Conservation (phyloP, 2,329 filamentous ascomycete genomes). For the Phaeophleospora eucalypticola region DNA sequence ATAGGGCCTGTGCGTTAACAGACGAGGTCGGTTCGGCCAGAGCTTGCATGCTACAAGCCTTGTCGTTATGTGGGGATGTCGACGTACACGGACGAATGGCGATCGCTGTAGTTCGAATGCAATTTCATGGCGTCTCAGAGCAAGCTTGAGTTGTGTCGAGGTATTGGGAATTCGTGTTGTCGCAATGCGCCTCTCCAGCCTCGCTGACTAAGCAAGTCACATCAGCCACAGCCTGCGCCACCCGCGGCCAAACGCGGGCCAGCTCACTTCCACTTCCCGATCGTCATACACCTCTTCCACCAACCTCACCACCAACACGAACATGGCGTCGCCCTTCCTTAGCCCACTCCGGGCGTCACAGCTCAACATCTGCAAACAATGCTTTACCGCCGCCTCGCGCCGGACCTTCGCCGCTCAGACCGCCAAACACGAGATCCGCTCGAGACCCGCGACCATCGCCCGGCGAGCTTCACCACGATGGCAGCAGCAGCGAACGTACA, state of each 20-base stretch:
- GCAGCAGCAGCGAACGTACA: conserved; percentile 26
- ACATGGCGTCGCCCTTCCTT: conserved; percentile 15
- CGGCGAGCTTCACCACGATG: conserved; percentile 1
- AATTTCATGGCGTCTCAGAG: too few relatives aligned
- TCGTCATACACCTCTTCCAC: not conserved
- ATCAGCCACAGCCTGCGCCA: not conserved
- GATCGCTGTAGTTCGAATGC: too few relatives aligned
- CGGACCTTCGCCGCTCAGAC: conserved; percentile 19
- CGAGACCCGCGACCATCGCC: conserved; percentile 16
- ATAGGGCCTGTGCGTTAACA: too few relatives aligned
- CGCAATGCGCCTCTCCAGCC: too few relatives aligned
- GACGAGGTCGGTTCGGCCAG: too few relatives aligned
- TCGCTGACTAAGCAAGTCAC: too few relatives aligned
- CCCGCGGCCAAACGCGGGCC: not conserved
- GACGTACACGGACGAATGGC: too few relatives aligned
- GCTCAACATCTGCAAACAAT: conserved; percentile 23
- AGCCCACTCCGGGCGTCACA: conserved; percentile 17
- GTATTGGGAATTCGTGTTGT: too few relatives aligned
- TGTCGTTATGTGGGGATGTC: too few relatives aligned
- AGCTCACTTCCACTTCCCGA: not conserved
- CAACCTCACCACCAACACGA: conserved; percentile 2
- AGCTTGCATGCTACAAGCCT: too few relatives aligned
- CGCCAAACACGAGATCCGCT: conserved; percentile 24
- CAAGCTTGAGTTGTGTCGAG: too few relatives aligned
- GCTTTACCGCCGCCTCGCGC: conserved; percentile 15